A percentile compares a stretch with the other conserved stretches of the same genome.
These are phyloP conservation scores for Backusella tarrabulga DNA, from an alignment of 192 early-diverging fungal genomes.

Conservation along the genomic window DNA sequence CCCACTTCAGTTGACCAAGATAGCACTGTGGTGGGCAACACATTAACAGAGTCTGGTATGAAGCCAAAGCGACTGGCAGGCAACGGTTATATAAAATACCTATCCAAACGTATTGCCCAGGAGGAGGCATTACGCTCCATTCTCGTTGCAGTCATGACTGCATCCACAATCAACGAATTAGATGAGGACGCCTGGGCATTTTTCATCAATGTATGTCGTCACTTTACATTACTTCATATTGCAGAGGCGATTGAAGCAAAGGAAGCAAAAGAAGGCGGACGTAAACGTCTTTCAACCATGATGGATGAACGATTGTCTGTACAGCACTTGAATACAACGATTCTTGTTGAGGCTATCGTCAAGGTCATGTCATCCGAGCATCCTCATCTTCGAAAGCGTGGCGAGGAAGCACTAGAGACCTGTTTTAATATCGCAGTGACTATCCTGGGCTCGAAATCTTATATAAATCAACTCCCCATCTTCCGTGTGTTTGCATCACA, in stretches of 20 bases:
- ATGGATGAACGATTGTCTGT: constrained; percentile 47
- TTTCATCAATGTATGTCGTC: constrained; percentile 62
- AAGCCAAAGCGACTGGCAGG: constrained; percentile 31
- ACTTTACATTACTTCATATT: constrained; percentile 75
- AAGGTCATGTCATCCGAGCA: constrained; percentile 72
- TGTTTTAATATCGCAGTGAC: constrained; percentile 59
- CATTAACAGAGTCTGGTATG: constrained; percentile 18
- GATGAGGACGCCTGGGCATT: constrained; percentile 61
- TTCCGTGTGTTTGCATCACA: constrained; percentile 80
- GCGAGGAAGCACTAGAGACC: constrained; percentile 57
- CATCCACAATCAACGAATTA: constrained; percentile 56
- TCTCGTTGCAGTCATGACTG: constrained; percentile 63
- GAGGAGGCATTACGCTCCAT: constrained; percentile 65
- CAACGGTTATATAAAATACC: constrained; percentile 26
- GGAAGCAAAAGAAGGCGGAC: constrained; percentile 30
- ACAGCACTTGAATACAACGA: constrained; percentile 55
- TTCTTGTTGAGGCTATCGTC: constrained; percentile 79
- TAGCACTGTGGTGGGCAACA: constrained; percentile 32
- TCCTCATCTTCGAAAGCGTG: constrained; percentile 54
- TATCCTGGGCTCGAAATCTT: constrained; percentile 58
- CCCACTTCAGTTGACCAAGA: constrained; percentile 42
- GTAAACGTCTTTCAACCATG: constrained; percentile 40
- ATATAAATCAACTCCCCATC: constrained; percentile 61
- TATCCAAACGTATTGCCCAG: constrained; percentile 54
- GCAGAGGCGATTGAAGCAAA: constrained; percentile 62